Conservation (phyloP, 2,329 filamentous ascomycete species). For the Neopestalotiopsis sp. region DNA sequence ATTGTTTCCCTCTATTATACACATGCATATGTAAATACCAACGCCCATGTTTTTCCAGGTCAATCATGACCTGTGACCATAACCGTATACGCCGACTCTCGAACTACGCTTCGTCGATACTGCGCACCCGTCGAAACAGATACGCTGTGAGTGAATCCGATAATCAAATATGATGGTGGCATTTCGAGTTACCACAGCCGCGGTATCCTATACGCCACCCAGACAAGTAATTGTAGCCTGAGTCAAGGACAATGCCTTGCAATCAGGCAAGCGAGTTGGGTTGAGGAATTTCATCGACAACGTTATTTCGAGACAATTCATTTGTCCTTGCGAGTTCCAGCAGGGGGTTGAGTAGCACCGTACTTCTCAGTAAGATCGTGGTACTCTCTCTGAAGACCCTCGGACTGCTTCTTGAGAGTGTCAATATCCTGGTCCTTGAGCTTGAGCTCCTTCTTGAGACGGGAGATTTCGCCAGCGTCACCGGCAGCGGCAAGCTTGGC, state of each 20-base stretch:
- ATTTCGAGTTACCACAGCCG: not conserved
- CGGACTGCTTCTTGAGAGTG: conserved; percentile 90
- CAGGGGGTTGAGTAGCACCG: conserved; percentile 57
- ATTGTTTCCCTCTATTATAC: not conserved
- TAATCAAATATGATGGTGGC: not conserved
- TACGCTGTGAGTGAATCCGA: not conserved
- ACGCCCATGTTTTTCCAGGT: not conserved
- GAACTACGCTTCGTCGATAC: not conserved
- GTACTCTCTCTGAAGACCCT: conserved; percentile 84
- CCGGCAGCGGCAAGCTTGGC: conserved; percentile 75
- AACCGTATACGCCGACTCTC: not conserved
- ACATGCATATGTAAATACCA: not conserved
- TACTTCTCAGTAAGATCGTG: conserved; percentile 85
- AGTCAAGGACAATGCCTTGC: not conserved
- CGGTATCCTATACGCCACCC: not conserved
- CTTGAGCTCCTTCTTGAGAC: conserved; percentile 73
- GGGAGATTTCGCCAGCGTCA: conserved; percentile 75
- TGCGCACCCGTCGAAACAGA: not conserved
- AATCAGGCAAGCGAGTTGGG: not conserved
- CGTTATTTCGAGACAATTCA: conserved; percentile 33
- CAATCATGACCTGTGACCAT: not conserved
- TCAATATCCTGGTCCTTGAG: conserved; percentile 84
- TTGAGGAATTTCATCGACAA: not conserved
- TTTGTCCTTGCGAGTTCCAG: conserved; percentile 63
- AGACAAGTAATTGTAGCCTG: not conserved